Percentiles rank a stretch among this genome's conserved stretches.
Evolutionary conservation across 176 grass and related monocot species (phyloP).

Genomic region (Aegilops umbellulata): DNA sequence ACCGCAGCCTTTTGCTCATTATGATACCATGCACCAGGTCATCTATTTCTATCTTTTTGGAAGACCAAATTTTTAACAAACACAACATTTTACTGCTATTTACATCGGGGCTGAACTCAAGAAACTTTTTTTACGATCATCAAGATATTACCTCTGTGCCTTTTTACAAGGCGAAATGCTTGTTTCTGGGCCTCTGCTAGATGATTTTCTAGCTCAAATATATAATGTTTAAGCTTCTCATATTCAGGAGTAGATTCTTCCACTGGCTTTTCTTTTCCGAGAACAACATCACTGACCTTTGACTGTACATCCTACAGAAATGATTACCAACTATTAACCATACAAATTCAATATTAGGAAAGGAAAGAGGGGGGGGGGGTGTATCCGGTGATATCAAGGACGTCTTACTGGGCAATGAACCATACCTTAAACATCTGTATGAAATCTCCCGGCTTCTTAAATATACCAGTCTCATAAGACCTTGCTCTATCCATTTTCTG

Average conservation of each 20-base stretch:
- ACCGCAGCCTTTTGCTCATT: background rate
- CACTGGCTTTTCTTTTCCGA: conserved; percentile 97
- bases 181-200: conserved; percentile 95
- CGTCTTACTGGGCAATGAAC: background rate
- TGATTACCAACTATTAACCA: background rate
- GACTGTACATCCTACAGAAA: conserved; percentile 79
- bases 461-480: conserved; percentile 82
- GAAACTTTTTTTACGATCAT: background rate
- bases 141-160: conserved; percentile 75
- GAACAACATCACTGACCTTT: conserved; percentile 94
- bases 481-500: conserved; percentile 98
- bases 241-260: conserved; percentile 97
- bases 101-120: background rate
- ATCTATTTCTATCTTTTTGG: background rate
- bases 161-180: conserved; percentile 96
- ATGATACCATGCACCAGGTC: background rate
- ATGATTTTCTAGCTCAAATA: conserved; percentile 95
- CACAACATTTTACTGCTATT: background rate
- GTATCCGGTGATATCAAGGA: conserved; percentile 7
- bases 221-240: conserved; percentile 95
- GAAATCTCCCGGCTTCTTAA: conserved; percentile 88
- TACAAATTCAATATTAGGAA: conserved; percentile 2
- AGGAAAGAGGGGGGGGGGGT: too few relatives aligned
- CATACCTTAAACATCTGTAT: conserved; percentile 98
- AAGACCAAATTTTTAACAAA: background rate